Base-by-base conservation (phyloP, 179 eudicot genomes). In the Spergularia azorica region DNA sequence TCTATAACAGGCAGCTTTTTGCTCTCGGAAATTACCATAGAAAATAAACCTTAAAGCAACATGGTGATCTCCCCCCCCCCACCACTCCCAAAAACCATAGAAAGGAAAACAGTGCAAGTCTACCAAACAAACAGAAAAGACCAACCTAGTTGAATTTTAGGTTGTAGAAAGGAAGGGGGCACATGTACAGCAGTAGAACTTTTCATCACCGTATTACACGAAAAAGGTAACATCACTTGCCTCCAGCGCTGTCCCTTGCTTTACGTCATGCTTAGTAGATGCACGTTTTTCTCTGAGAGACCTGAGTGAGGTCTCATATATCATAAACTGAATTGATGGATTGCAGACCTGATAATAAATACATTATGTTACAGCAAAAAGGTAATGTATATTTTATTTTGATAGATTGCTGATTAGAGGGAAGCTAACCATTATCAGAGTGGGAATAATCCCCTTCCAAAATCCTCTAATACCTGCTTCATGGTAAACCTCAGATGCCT, bases 301-400 rank as follows among this genome's bases (percentile, higher is more conserved):
- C 78, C 79, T 92, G 65, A 90, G 74, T 13, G 90, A 88, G 17
- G 84, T 92, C 86, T 95, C 98, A 73, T 92, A 92, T 72, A 95
- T 91, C 98, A 92, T 92, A 84, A 95, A 95, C 75, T 95, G 97
- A 65, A 95, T 95, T 39, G 98, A 92, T 18, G 98, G 98, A 86
- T 95, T 95, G 84, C 95, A 94, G 15, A 95, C 98, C 98, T 94
- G 84, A 48, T 51, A 62, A 57, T 8, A 55, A 3, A 43, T 62
- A 26, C 69, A 46, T 46, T n/a, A 55, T 48, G 62, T 72, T 64
- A 65, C 56, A 38, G 56, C 41, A 73, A 63, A 70, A 67, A 39
- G 48, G 13, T 9, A 43, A 65, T 39, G 36, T 20, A 58, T 55
- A 50, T 56, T 67, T 12, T 17, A 17, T 71, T 68, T 73, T 13